Base-by-base conservation (phyloP, 306 rosid species). In the Acmispon strigosus region DNA sequence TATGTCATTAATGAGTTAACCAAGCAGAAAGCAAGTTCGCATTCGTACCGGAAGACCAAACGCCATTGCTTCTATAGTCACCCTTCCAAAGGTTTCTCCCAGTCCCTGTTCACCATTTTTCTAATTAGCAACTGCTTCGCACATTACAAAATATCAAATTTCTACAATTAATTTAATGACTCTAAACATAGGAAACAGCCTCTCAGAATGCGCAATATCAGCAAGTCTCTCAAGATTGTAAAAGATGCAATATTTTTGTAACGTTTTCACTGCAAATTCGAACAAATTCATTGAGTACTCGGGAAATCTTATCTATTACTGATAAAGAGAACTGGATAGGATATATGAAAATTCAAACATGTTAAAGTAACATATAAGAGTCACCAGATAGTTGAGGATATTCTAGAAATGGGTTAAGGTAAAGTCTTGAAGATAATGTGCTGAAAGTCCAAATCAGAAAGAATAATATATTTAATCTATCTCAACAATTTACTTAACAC, bases 41-140 rank as follows among this genome's bases (percentile, higher is more conserved):
- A 62, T 57, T 73, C 95, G 61, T 89, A 92, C 98, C 92, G 95
- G 92, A 76, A 92, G 96, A 80, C 96, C 92, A 70, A 87, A 92
- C 8, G 98, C 86, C 98, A 89, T 87, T 7, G 98, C 98, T 84
- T 92, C 96, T 62, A 92, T 84, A 65, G 98, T 87, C 73, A 92
- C 98, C 34, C 98, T 83, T 70, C 98, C 98, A 70, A 92, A 92
- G 55, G 98, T 92, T 84, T 92, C 98, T 79, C 98, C 98, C 36
- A 80, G 76, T 36, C 98, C 98, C 98, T 92, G 89, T 75, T 80
- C 77, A 84, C 22, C 54, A 79, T 29, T 79, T 70, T 51, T 54
- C 50, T 68, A 62, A 81, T 81, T 68, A 79, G 44, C 16, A 56
- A 62, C 32, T 37, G 67, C 69, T 73, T 57, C 17, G 1, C 65